Evolutionary conservation across 2,329 filamentous ascomycete genomes (phyloP), one percentile per base, ranked within the genome.

Genomic region (Aspergillus felis): DNA sequence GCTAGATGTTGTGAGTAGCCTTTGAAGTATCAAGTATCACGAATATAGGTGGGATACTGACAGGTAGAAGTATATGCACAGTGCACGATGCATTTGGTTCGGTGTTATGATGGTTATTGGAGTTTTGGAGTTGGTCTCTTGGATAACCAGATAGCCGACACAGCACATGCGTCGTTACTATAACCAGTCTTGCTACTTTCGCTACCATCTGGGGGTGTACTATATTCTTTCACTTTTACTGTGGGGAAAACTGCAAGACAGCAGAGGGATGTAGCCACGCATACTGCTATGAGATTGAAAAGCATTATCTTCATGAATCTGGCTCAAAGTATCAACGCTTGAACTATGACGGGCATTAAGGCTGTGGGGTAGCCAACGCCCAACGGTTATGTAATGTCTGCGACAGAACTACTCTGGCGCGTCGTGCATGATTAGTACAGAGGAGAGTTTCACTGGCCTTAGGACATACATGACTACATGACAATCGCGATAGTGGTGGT

Each of bases 281-380:
- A 86, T 24, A 83, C 76, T 9, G 81, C 77, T 8, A 69, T 38
- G 3, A 87, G 56, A 60, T 87, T 87, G 57, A 89, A 77, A 1
- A 86, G 66, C 72, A 90, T 79, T 5, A 82, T 89, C 70, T 91
- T 88, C 14, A 90, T 70, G 66, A 87, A 90, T 65, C 89, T 91
- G 3, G 87, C 87, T 51, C 88, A 78, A 0, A 88, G 88, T 71
- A 89, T 80, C 56, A 90, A 81, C 17, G 82, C 79, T 57, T 90
- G 76, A 0, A 82, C 81, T 1, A 91, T 69, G 28, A 91, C 81
- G 1, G 82, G 81, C 58, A 89, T 81, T 62, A 91, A 83, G 47
- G 85, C 82, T 2, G 88, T 76, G 1, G 91, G 76, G 68, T 90
- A 84, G 24, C 82, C 82, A 17, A 74, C 68, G 84, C 22, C 82